These are phyloP conservation scores for Leccinellum luteum DNA, from an alignment of 768 basidiomycete genomes.

Conservation along the genomic window DNA sequence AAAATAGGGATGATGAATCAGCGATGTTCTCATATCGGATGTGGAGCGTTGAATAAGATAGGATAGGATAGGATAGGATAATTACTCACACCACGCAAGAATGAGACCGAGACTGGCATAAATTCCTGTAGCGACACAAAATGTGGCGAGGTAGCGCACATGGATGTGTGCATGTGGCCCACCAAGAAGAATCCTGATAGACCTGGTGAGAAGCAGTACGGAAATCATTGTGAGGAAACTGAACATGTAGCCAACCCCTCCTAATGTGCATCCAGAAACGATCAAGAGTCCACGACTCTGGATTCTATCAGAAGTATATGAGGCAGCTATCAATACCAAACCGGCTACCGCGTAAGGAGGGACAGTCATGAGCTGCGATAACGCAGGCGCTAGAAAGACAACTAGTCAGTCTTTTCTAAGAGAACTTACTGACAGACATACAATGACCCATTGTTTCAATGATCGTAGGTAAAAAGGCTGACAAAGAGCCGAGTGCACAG, in stretches of 20 bases:
- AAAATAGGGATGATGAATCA: neutral
- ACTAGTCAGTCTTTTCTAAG: neutral
- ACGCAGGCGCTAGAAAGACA: conserved; percentile 35
- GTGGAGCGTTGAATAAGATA: neutral
- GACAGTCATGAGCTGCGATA: conserved; percentile 50
- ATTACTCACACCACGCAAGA: conserved; percentile 46
- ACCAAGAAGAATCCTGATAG: conserved; percentile 32
- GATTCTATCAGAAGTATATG: conserved; percentile 43
- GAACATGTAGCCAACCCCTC: conserved; percentile 45
- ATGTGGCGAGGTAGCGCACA: conserved; percentile 45
- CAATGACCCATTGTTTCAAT: conserved; percentile 49
- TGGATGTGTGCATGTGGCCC: conserved; percentile 29
- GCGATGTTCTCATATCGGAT: neutral
- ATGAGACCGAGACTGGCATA: conserved; percentile 45
- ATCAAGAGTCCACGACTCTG: conserved; percentile 42
- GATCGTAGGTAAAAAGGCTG: conserved; percentile 56
- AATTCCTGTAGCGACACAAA: conserved; percentile 44
- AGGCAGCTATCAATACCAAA: conserved; percentile 33
- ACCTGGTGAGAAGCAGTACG: neutral
- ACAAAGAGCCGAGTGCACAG: conserved; percentile 47
- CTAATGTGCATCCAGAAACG: conserved; percentile 28
- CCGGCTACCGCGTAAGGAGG: conserved; percentile 51
- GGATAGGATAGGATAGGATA: neutral
- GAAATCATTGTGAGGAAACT: neutral
- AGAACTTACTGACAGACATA: conserved; percentile 20